Evolutionary conservation across 352 stramenopile species (phyloP), one percentile per base, ranked within the genome.

Genomic region (Phytophthora vignae): DNA sequence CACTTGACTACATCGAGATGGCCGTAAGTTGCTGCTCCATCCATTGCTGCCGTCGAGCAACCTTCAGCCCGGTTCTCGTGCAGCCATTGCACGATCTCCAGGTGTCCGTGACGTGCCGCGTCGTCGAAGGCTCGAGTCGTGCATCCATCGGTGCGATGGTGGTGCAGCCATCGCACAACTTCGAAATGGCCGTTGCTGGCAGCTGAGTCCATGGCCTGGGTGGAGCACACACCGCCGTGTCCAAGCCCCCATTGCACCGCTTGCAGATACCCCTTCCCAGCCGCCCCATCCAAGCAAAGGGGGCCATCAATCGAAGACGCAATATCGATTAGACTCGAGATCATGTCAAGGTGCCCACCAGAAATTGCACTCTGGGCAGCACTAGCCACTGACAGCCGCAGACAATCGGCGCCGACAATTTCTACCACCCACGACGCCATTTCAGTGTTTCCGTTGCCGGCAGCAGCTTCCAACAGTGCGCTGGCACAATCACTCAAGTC

Each of bases 1-100:
- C 67, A 85, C 50, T 62, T 55, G 4, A 81, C 74, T 4, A 85
- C 74, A 12, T 78, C 38, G n/a, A 81, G 46, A 22, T 81, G 76
- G 0, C 75, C 72, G 31, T 72, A 52, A 25, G 33, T 56, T 8
- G 78, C 71, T 14, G 74, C 78, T 40, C 60, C 52, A 60, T 85
- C 71, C 74, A 85, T 85, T 9, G 67, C 74, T 59, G 55, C 42
- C 1, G 15, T 53, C 38, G 60, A 70, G 25, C 73, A 75, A 3
- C 73, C 69, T 31, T 80, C 73, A 7, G 1, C 11, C 8, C 69
- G 44, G 53, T 69, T 60, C 14, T 31, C n/a, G 38, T 74, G 59
- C 22, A 77, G 52, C 70, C 70, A 77, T 15, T n/a, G n/a, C n/a
- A n/a, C n/a, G n/a, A n/a, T n/a, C n/a, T n/a, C n/a, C 8, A 79